phyloP scores from a whole-genome alignment of 139 green algal species.

The Chlamydomonas eustigma region DNA sequence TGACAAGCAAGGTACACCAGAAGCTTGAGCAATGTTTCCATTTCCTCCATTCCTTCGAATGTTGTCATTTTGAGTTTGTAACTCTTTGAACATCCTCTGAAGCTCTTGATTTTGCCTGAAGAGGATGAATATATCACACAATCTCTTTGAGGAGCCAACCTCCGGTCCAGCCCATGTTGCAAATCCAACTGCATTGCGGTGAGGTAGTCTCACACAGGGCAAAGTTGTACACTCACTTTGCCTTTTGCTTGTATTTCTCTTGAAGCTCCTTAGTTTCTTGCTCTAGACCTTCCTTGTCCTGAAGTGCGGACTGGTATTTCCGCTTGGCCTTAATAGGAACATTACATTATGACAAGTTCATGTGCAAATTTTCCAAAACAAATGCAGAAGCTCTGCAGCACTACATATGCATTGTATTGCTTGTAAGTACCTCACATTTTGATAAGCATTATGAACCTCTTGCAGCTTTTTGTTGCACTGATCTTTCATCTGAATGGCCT shows the following conservation, averaged over 20 bases:
- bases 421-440: slow-evolving; percentile 26
- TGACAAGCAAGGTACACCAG: not conserved
- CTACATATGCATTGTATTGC: too few species aligned
- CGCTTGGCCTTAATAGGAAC: slow-evolving; percentile 52
- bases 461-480: slow-evolving; percentile 60
- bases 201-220: too few species aligned
- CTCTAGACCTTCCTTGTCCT: slow-evolving; percentile 44
- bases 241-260: slow-evolving; percentile 70
- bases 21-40: not conserved
- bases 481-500: slow-evolving; percentile 53
- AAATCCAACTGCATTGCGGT: too few species aligned
- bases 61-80: slow-evolving; percentile 25
- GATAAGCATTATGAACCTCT: slow-evolving; percentile 57
- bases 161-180: not conserved
- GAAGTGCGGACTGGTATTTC: slow-evolving; percentile 55
- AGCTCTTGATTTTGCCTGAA: slow-evolving; percentile 61
- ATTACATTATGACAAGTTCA: too few species aligned
- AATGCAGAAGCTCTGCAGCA: too few species aligned
- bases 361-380: too few species aligned
- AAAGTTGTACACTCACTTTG: slow-evolving; percentile 52
- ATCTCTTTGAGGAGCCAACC: not conserved
- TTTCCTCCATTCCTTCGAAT: slow-evolving; percentile 18
- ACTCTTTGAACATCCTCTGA: slow-evolving; percentile 49
- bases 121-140: not conserved
- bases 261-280: slow-evolving; percentile 61